Conservation (phyloP, 352 stramenopile genomes). For the Globisporangium yorkense region DNA sequence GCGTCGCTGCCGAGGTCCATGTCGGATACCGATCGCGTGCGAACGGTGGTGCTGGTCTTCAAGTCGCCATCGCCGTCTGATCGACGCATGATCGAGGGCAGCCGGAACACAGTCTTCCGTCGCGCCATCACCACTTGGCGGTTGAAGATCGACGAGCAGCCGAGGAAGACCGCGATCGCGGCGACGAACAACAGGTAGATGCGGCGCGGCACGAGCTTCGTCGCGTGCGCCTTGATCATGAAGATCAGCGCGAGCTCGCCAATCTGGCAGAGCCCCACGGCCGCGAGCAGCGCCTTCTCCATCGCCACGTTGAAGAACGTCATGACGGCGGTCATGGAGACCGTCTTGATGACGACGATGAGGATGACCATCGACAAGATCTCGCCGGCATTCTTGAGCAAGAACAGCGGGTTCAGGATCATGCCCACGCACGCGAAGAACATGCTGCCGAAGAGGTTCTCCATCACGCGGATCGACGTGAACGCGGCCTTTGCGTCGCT, state of each 20-base stretch:
- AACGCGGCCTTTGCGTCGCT: constrained; percentile 61
- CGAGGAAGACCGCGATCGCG: constrained; percentile 76
- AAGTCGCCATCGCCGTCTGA: constrained; percentile 11
- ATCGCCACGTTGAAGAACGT: constrained; percentile 73
- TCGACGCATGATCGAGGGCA: constrained; percentile 34
- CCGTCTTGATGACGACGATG: constrained; percentile 74
- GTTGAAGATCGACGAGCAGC: constrained; percentile 77
- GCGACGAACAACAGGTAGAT: constrained; percentile 82
- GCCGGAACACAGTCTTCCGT: constrained; percentile 47
- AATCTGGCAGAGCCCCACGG: constrained; percentile 75
- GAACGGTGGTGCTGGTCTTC: not conserved
- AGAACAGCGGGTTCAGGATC: constrained; percentile 82
- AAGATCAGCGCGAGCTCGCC: constrained; percentile 85
- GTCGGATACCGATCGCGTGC: not conserved
- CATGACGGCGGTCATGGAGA: constrained; percentile 74
- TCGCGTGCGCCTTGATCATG: constrained; percentile 87
- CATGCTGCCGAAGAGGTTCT: constrained; percentile 87
- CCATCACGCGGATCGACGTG: constrained; percentile 82
- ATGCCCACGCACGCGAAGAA: constrained; percentile 87
- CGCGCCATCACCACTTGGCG: constrained; percentile 59
- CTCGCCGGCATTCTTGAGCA: constrained; percentile 66
- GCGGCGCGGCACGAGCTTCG: constrained; percentile 72
- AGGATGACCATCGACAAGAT: constrained; percentile 82
- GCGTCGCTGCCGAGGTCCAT: constrained; percentile 10
- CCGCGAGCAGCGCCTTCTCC: constrained; percentile 66